Conservation (phyloP, 352 stramenopile genomes). For the Phytophthora fragariae region DNA sequence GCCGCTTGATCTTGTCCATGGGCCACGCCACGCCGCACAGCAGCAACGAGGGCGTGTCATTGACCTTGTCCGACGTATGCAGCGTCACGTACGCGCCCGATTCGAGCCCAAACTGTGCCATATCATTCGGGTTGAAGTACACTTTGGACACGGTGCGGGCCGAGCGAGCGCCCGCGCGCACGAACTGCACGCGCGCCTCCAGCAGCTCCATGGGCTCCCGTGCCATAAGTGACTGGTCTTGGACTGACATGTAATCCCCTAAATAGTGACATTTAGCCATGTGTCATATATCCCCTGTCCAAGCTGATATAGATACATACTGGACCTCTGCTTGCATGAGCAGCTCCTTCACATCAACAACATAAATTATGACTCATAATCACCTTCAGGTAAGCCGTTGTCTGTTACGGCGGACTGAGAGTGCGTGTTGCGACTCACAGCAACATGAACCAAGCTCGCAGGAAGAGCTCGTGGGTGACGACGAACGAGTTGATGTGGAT, state of each 20-base stretch:
- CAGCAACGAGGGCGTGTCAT: constrained; percentile 38
- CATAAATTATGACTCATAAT: too few species aligned
- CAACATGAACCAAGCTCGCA: constrained; percentile 26
- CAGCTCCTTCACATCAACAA: too few species aligned
- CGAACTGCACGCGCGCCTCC: constrained; percentile 63
- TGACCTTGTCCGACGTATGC: constrained; percentile 5
- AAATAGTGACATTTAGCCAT: background rate
- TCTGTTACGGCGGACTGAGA: background rate
- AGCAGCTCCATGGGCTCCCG: constrained; percentile 25
- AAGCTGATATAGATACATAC: constrained; percentile 15
- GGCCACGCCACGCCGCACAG: constrained; percentile 74
- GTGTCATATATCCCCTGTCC: constrained; percentile 23
- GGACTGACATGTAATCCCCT: constrained; percentile 15
- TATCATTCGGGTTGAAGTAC: constrained; percentile 70
- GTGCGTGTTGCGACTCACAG: constrained; percentile 6
- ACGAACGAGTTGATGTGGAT: constrained; percentile 16
- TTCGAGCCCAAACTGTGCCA: constrained; percentile 47
- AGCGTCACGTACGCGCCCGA: constrained; percentile 54
- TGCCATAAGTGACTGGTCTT: constrained; percentile 19
- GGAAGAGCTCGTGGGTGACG: constrained; percentile 23
- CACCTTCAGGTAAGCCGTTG: too few species aligned
- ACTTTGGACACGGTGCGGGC: constrained; percentile 70
- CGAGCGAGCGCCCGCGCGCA: constrained; percentile 63
- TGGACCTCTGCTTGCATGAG: background rate
- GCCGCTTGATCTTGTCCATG: constrained; percentile 77